These are phyloP conservation scores for Cercophora samala DNA, from an alignment of 495 filamentous ascomycete species.

Conservation along the genomic window DNA sequence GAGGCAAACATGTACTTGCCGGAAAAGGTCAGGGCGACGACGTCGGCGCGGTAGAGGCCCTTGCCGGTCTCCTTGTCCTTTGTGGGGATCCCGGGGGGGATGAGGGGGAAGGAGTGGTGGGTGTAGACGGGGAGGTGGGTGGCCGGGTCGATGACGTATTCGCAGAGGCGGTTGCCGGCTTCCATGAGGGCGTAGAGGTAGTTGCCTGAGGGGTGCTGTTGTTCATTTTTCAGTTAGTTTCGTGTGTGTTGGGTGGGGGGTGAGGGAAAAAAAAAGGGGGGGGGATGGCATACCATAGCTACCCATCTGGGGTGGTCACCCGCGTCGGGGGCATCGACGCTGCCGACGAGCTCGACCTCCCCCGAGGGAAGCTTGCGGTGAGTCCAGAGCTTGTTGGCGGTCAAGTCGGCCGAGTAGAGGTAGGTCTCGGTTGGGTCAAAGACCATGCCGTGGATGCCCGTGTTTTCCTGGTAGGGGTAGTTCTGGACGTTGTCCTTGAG, in stretches of 20 bases:
- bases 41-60: slow-evolving; percentile 71
- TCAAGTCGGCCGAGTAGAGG: slow-evolving; percentile 81
- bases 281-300: slow-evolving; percentile 46
- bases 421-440: slow-evolving; percentile 82
- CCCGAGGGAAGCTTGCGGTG: slow-evolving; percentile 68
- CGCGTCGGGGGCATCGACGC: slow-evolving; percentile 63
- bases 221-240: not conserved
- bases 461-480: slow-evolving; percentile 68
- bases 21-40: slow-evolving; percentile 63
- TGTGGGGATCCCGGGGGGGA: slow-evolving; percentile 61
- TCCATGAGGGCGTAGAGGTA: slow-evolving; percentile 86
- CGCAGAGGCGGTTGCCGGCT: slow-evolving; percentile 72
- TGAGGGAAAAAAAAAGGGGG: not conserved
- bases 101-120: slow-evolving; percentile 68
- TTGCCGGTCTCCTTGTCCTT: slow-evolving; percentile 41
- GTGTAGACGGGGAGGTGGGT: slow-evolving; percentile 82
- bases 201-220: slow-evolving; percentile 59
- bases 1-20: slow-evolving; percentile 75
- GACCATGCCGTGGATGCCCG: slow-evolving; percentile 84
- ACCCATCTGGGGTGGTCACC: slow-evolving; percentile 82
- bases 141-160: slow-evolving; percentile 73
- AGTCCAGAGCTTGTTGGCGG: slow-evolving; percentile 81
- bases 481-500: slow-evolving; percentile 72
- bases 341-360: slow-evolving; percentile 62
- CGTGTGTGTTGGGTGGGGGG: not conserved